phyloP scores from a whole-genome alignment of 805 yeast species.

The Candida alai region DNA sequence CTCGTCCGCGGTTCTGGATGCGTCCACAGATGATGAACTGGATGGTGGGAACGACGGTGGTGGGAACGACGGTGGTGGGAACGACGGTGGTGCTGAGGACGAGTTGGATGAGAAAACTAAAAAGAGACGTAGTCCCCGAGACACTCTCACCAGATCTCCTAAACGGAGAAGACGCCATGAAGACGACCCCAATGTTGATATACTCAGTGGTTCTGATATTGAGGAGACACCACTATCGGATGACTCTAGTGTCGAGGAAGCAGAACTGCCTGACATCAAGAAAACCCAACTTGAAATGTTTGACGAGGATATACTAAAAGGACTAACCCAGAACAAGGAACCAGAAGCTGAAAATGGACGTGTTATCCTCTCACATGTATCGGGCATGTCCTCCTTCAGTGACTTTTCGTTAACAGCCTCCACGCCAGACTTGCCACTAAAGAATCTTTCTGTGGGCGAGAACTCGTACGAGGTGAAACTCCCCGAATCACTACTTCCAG shows the following conservation, averaged over 20 bases:
- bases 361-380: neutral
- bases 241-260: slow-evolving; percentile 1
- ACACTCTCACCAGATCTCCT: too few species aligned
- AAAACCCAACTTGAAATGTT: slow-evolving; percentile 12
- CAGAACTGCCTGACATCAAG: slow-evolving; percentile 1
- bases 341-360: slow-evolving; percentile 1
- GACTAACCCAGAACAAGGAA: slow-evolving; percentile 17
- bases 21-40: neutral
- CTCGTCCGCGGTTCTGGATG: neutral
- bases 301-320: slow-evolving; percentile 17
- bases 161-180: too few species aligned
- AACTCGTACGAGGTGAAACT: slow-evolving; percentile 18
- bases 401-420: slow-evolving; percentile 2
- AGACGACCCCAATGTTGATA: too few species aligned
- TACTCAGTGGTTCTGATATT: too few species aligned
- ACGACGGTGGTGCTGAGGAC: slow-evolving; percentile 1
- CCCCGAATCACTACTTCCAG: slow-evolving; percentile 17
- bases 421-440: too few species aligned
- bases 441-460: slow-evolving; percentile 6
- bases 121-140: too few species aligned
- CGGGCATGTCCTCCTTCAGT: neutral
- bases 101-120: neutral
- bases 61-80: neutral
- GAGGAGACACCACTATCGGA: too few species aligned
- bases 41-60: slow-evolving; percentile 9